Evolutionary conservation across 2,329 filamentous ascomycete species (phyloP), one percentile per base, ranked within the genome.

Genomic region (Lecanicillium sp.): DNA sequence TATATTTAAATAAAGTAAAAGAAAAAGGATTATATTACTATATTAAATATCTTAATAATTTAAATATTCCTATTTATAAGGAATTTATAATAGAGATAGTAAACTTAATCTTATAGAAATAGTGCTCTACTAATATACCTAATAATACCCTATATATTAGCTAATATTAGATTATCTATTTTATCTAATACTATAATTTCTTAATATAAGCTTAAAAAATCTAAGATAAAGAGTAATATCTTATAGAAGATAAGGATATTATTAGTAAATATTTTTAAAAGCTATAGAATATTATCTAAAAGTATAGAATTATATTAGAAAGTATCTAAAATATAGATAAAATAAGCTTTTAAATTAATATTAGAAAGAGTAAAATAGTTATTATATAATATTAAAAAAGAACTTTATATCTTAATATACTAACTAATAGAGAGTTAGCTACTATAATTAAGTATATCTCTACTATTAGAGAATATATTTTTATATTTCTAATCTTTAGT

Each of bases 251-350:
- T 29, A 3, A n/a, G 10, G 13, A 15, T 12, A 14, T 9, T 13
- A 31, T 43, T 28, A 22, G 20, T 10, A 11, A 33, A 13, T 46
- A 43, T 30, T 46, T 39, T 30, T 2, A 39, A 3, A 17, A 37
- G 17, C 40, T 45, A 10, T 1, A 39, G 17, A 15, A 20, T 13
- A 36, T 28, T 12, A 44, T 44, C 15, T 9, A 13, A 15, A 22
- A 35, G 8, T 10, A 41, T 11, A 37, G 39, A n/a, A 46, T 46
- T 14, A 18, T 25, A 8, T 20, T 28, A 3, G 36, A 43, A 4
- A 31, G 30, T 33, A 46, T 42, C 4, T 46, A 29, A 41, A 43
- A 45, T 39, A 43, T 43, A 31, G 44, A 43, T 33, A 34, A 43
- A 19, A 43, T 40, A 11, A 37, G 44, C 30, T 43, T 46, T 30